Conservation (phyloP, 2,329 filamentous ascomycete genomes). For the Botrytis tulipae region DNA sequence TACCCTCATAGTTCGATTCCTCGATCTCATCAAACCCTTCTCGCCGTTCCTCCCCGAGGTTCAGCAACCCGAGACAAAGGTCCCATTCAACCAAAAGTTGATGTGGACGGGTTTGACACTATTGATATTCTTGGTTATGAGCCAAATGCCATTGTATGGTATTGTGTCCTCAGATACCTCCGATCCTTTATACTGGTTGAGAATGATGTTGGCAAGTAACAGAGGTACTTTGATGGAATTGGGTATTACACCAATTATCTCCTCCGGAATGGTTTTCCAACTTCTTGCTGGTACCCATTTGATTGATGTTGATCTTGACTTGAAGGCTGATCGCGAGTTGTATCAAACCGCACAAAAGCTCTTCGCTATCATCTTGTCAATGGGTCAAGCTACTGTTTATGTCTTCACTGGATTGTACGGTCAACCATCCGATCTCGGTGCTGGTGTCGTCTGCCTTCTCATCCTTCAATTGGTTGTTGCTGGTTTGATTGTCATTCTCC, state of each 20-base stretch:
- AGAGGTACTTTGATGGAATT: constrained; percentile 93
- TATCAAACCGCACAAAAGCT: constrained; percentile 99
- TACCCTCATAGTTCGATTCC: constrained; percentile 76
- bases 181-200: constrained; percentile 98
- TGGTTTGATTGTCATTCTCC: constrained; percentile 96
- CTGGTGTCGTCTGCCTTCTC: constrained; percentile 96
- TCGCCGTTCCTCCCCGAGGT: constrained; percentile 99
- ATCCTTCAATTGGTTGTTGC: constrained; percentile 97
- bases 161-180: constrained; percentile 99
- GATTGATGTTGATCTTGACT: constrained; percentile 99
- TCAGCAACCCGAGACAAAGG: constrained; percentile 96
- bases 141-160: constrained; percentile 98
- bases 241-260: constrained; percentile 98
- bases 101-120: constrained; percentile 95
- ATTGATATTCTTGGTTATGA: constrained; percentile 99
- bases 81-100: constrained; percentile 97
- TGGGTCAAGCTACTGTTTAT: constrained; percentile 96
- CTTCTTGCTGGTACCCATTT: constrained; percentile 98
- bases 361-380: constrained; percentile 94
- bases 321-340: constrained; percentile 98
- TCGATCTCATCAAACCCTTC: constrained; percentile 99
- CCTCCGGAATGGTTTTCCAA: constrained; percentile 99
- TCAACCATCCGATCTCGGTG: constrained; percentile 91
- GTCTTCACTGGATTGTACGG: constrained; percentile 98
- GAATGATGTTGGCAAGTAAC: constrained; percentile 99